Evolutionary conservation across 2,329 filamentous ascomycete genomes (phyloP).

Genomic region (Colletotrichum lupini): DNA sequence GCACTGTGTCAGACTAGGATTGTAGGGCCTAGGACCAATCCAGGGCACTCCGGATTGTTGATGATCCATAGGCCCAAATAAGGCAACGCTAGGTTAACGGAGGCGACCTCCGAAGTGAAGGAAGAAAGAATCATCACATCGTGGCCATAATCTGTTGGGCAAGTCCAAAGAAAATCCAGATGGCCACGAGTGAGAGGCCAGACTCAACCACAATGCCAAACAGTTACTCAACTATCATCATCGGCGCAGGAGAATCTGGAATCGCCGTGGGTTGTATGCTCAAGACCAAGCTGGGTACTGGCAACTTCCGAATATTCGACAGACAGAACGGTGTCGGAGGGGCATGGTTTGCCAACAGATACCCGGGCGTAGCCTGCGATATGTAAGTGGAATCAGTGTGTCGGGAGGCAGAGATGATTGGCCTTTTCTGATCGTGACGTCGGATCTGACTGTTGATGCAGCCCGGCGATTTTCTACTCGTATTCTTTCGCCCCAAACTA

Average conservation of each 20-base stretch:
- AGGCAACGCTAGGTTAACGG: background rate
- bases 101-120: background rate
- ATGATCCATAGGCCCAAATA: background rate
- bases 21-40: background rate
- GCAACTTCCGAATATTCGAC: conserved; percentile 4
- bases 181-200: background rate
- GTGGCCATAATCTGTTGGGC: background rate
- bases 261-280: conserved; percentile 11
- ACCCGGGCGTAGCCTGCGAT: conserved; percentile 4
- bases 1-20: background rate
- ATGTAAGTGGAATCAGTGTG: background rate
- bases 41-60: background rate
- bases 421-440: background rate
- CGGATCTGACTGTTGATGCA: background rate
- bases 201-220: background rate
- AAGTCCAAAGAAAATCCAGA: background rate
- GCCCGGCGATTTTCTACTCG: conserved; percentile 7
- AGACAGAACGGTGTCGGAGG: background rate
- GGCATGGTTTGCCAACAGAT: conserved; percentile 1
- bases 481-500: conserved; percentile 5
- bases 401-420: background rate
- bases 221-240: background rate
- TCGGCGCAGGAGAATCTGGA: conserved; percentile 4
- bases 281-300: background rate
- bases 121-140: background rate